Evolutionary conservation across 2,329 filamentous ascomycete genomes (phyloP), one percentile per base, ranked within the genome.

Genomic region (Trichoderma koningii): DNA sequence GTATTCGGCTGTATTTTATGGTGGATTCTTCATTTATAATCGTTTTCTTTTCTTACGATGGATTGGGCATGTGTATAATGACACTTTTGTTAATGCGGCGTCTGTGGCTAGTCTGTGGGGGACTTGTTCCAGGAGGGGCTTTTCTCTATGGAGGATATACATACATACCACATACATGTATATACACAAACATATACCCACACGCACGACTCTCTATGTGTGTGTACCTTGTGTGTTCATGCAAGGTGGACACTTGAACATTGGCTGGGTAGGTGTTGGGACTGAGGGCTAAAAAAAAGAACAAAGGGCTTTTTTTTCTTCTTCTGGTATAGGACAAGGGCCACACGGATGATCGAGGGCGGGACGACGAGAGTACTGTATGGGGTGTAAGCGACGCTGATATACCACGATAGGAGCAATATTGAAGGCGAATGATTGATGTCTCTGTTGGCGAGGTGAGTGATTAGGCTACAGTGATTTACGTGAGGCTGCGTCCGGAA

Each of bases 361-460:
- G 73, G 14, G 74, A 75, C 15, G 73, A 74, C 66, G 41, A 68
- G 23, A 70, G 71, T 59, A 34, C 23, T 53, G 47, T 50, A 63
- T 57, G 41, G 41, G 56, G 17, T 51, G 28, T 56, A 60, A 26
- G 59, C 30, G 66, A 69, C 53, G 45, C 17, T 30, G 66, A 69
- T 60, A 65, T 65, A 65, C 63, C 63, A 65, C 42, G 30, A 55
- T 55, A 52, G 17, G 10, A 38, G 21, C 47, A 38, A 59, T 52
- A 47, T 17, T 14, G 38, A 53, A 44, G 38, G 19, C 48, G 28
- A 38, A 15, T 60, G 34, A 42, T 42, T 60, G 10, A 26, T 42
- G 23, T 26, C n/a, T 47, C 19, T 53, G 38, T 30, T 55, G 47
- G 59, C 50, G 48, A 55, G 23, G 53, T 52, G 48, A 53, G 59